phyloP scores from a whole-genome alignment of 2,329 filamentous ascomycete species.

The Claviceps sp. region DNA sequence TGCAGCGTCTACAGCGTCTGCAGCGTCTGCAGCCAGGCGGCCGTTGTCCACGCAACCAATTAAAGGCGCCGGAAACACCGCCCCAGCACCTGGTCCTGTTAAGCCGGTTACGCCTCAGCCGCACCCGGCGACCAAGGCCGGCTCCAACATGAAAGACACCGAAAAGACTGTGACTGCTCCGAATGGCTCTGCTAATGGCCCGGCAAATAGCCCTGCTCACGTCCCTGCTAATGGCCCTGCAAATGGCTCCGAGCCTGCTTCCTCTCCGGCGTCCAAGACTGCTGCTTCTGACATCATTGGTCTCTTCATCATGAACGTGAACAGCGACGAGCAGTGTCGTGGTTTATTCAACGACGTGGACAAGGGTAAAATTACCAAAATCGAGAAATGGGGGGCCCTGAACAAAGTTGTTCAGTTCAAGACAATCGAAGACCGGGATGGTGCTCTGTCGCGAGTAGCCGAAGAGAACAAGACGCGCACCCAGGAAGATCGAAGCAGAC shows the following conservation, averaged over 20 bases:
- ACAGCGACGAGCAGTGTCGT: conserved; percentile 68
- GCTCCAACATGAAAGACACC: conserved; percentile 34
- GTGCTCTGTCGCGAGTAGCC: conserved; percentile 60
- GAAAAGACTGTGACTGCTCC: conserved; percentile 39
- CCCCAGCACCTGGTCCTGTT: conserved; percentile 18
- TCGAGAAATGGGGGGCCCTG: conserved; percentile 65
- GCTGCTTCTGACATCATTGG: conserved; percentile 58
- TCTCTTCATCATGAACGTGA: conserved; percentile 80
- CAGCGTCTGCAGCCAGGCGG: conserved; percentile 18
- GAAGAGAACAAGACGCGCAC: conserved; percentile 62
- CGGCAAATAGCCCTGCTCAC: conserved; percentile 30
- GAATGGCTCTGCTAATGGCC: conserved; percentile 40
- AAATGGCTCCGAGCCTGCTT: conserved; percentile 36
- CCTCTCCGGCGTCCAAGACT: conserved; percentile 48
- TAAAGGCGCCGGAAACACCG: conserved; percentile 27
- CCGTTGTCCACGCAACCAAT: conserved; percentile 24
- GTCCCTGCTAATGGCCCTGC: conserved; percentile 37
- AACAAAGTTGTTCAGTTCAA: conserved; percentile 84
- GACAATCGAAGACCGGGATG: conserved; percentile 64
- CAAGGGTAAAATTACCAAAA: conserved; percentile 61
- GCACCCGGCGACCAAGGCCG: conserved; percentile 26
- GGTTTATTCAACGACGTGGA: conserved; percentile 77
- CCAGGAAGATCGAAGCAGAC: conserved; percentile 61
- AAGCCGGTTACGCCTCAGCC: conserved; percentile 38
- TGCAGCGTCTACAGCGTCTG: conserved; percentile 18